Conservation (phyloP, 2,329 filamentous ascomycete genomes). For the Penicillium griseofulvum region DNA sequence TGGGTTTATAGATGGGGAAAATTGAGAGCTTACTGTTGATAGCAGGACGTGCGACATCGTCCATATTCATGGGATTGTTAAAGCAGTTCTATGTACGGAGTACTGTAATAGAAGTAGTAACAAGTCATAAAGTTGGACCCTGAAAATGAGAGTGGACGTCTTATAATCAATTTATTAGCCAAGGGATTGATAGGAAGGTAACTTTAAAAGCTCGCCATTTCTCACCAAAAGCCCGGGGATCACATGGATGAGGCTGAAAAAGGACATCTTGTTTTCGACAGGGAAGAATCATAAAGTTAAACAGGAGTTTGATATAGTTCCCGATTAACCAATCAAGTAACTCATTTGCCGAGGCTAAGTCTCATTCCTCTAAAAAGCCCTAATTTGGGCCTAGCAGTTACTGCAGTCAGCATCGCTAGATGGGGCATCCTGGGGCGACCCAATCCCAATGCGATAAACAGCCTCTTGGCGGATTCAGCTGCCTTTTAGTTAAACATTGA, state of each 20-base stretch:
- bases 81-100: neutral
- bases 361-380: neutral
- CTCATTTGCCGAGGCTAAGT: slow-evolving; percentile 7
- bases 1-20: too few species aligned
- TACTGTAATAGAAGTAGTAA: neutral
- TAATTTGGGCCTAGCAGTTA: neutral
- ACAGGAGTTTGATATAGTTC: slow-evolving; percentile 7
- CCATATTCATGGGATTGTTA: slow-evolving; percentile 1
- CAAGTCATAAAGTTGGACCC: neutral
- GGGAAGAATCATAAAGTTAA: neutral
- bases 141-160: neutral
- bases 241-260: neutral
- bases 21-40: slow-evolving; percentile 8
- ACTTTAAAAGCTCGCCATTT: neutral
- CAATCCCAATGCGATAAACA: slow-evolving; percentile 8
- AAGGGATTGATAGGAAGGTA: neutral
- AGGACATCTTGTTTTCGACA: neutral
- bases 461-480: neutral
- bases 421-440: slow-evolving; percentile 3
- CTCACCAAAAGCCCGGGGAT: neutral
- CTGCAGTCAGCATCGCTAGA: slow-evolving; percentile 15
- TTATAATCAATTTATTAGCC: neutral
- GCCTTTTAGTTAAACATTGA: neutral
- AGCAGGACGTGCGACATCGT: slow-evolving; percentile 2
- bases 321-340: slow-evolving; percentile 1